Base-by-base conservation (phyloP, 2,329 filamentous ascomycete species). In the Claviceps lovelessii region DNA sequence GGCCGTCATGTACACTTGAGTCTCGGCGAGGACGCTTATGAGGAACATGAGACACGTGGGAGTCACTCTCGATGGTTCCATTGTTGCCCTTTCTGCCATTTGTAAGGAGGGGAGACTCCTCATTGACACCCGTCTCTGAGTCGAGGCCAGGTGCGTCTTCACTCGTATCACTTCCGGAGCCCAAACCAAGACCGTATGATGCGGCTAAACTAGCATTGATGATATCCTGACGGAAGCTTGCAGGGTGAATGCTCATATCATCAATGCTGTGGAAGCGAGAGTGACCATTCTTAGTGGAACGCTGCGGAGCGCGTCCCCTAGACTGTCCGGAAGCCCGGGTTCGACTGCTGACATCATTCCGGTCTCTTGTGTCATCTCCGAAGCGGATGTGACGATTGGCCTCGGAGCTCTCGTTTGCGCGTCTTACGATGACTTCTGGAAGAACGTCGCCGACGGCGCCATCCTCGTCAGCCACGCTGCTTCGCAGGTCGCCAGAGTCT, bases 201-300 rank as follows among this genome's bases (percentile, higher is more conserved):
- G 66, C 61, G 35, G 83, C 73, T 52, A 81, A 79, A 57, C 83
- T 85, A n/a, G 88, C 88, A 42, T 85, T 84, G 60, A 97, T 94
- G 61, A 98, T 95, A 55, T 91, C 89, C 67, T 95, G 87, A 60
- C 93, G 79, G 74, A 97, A 90, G 59, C 85, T 91, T 29, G 89
- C 86, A 3, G 93, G 93, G 66, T 96, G 87, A 53, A 95, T 87
- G 66, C 85, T 88, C 61, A 94, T 85, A 54, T 90, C 79, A 39
- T 84, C 70, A 73, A 90, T 72, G 73, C 78, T 83, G 56, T 81
- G 72, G 59, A 85, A 77, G 61, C 81, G 82, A 54, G 74, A 74
- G 57, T 79, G 78, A 58, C 79, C 76, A 60, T 69, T 76, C 65
- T 71, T 74, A 56, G 72, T 70, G 56, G 69, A 67, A 48, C 74